Base-by-base conservation (phyloP, 2,329 filamentous ascomycete species). In the Phyllosticta citrichinensis region DNA sequence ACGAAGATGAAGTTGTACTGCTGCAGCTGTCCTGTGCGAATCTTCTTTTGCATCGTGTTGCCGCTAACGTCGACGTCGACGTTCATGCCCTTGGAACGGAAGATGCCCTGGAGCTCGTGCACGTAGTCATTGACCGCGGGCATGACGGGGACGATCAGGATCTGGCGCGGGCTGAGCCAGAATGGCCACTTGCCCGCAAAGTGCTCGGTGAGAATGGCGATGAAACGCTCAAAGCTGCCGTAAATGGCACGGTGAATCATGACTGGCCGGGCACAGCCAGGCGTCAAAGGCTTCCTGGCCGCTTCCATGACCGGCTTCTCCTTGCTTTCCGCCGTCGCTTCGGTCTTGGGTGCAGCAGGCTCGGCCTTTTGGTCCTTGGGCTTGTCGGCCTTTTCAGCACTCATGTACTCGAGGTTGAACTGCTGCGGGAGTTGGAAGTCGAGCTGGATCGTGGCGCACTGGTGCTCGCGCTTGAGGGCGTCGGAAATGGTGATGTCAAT, bases 401-500 rank as follows among this genome's bases (percentile, higher is more conserved):
- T 91, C 78, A 89, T 86, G 73, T 91, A 95, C 73, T 92, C 87
- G 51, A 97, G 83, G 70, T 89, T 88, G 76, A 97, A 97, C 74
- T 91, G 91, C 68, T 87, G 80, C 1, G 88, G 87, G 20, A 89
- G 83, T 71, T 96, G 88, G 79, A 95, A 96, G 73, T 96, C 91
- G 60, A 96, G 84, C 77, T 97, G 93, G 67, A 97, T 96, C 12
- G 93, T 97, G 67, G 93, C 91, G 70, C 90, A 95, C 75, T 96
- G 89, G 79, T 86, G 89, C 63, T 92, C 89, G 72, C 92, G 84
- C 75, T 86, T 85, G 66, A 97, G 80, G 54, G 90, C 90, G 75
- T 97, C 93, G 57, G 86, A 87, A 70, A 99, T 92, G 64, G 90
- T 95, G 70, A 99, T 94, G 69, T 99, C 94, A 68, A 97, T 96